Evolutionary conservation across 331 rosid species (phyloP).

Genomic region (Stylosanthes scabra): DNA sequence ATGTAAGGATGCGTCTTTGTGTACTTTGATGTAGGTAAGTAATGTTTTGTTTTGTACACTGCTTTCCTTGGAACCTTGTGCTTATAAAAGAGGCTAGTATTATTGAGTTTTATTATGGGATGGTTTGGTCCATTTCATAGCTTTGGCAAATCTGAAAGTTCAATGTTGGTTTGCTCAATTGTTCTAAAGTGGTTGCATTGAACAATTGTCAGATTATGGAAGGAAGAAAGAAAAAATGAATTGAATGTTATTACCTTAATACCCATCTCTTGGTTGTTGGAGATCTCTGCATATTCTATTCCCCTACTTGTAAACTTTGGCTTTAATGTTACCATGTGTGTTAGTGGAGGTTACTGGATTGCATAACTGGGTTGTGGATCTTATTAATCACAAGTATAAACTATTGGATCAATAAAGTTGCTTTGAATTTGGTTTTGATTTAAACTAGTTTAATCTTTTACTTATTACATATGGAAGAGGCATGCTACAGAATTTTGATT

Average conservation of each 20-base stretch:
- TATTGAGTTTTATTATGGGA: neutral
- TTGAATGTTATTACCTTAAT: too few species aligned
- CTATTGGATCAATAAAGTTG: too few species aligned
- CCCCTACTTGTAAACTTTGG: constrained; percentile 35
- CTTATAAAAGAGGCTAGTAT: constrained; percentile 4
- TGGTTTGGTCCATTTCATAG: constrained; percentile 32
- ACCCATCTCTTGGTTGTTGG: constrained; percentile 14
- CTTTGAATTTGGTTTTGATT: too few species aligned
- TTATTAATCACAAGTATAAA: too few species aligned
- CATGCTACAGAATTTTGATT: too few species aligned
- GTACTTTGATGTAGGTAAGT: constrained; percentile 26
- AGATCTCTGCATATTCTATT: constrained; percentile 26
- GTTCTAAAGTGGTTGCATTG: constrained; percentile 34
- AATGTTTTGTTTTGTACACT: constrained; percentile 31
- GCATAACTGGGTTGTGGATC: too few species aligned
- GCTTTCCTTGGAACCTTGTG: constrained; percentile 41
- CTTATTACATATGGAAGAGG: too few species aligned
- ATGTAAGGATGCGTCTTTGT: constrained; percentile 23
- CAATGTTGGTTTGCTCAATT: constrained; percentile 37
- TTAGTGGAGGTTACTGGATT: too few species aligned
- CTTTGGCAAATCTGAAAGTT: constrained; percentile 27
- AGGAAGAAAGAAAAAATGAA: neutral
- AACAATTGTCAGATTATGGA: constrained; percentile 14
- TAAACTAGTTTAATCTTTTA: too few species aligned
- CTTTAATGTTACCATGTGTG: constrained; percentile 31